Percentiles rank a stretch among this genome's conserved stretches.
phyloP scores from a whole-genome alignment of 306 rosid genomes.

The Cajanus cajan region DNA sequence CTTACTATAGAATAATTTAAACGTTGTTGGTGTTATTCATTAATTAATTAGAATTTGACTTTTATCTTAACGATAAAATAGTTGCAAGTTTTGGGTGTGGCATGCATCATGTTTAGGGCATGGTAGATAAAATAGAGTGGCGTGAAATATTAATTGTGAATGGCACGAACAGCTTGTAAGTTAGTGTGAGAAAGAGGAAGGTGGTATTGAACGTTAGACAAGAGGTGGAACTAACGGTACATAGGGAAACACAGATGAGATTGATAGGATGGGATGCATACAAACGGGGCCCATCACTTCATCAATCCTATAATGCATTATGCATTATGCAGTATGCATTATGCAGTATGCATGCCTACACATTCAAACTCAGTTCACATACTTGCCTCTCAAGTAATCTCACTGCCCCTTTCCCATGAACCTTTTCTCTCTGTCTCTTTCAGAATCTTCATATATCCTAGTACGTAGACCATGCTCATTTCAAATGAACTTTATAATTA shows the following conservation, averaged over 20 bases:
- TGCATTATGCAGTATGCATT: too few relatives aligned
- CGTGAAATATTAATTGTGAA: neutral
- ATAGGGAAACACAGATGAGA: slow-evolving; percentile 5
- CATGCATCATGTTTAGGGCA: neutral
- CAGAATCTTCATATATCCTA: neutral
- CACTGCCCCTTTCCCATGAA: slow-evolving; percentile 25
- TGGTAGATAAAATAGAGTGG: neutral
- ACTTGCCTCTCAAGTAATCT: slow-evolving; percentile 32
- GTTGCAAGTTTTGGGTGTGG: too few relatives aligned
- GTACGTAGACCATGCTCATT: neutral
- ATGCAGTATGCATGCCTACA: too few relatives aligned
- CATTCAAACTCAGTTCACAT: too few relatives aligned
- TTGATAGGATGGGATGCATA: slow-evolving; percentile 38
- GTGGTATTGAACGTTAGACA: slow-evolving; percentile 23
- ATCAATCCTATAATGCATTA: slow-evolving; percentile 21
- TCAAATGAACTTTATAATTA: too few relatives aligned
- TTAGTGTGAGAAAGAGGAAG: neutral
- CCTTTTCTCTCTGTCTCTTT: neutral
- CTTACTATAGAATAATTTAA: too few relatives aligned
- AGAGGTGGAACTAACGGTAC: slow-evolving; percentile 32
- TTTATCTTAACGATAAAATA: too few relatives aligned
- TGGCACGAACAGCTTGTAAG: neutral
- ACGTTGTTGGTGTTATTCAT: too few relatives aligned
- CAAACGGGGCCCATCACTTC: slow-evolving; percentile 38
- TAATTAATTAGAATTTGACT: too few relatives aligned